Conservation (phyloP, 441 rosid species). For the Aquilaria agallochum region DNA sequence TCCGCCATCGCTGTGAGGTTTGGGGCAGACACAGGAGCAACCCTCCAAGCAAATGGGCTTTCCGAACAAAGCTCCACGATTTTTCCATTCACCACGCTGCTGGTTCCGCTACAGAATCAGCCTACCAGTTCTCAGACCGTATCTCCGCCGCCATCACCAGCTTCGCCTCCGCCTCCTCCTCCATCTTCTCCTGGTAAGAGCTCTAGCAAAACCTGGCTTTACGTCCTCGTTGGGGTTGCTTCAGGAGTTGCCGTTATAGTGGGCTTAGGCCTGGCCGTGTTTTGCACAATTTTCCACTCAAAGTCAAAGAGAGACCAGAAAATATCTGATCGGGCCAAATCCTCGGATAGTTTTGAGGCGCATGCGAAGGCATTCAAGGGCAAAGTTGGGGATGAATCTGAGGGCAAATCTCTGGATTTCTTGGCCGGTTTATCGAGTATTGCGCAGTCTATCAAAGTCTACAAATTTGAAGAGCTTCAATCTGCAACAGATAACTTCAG, state of each 20-base stretch:
- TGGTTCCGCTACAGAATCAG: conserved; percentile 51
- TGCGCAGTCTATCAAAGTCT: conserved; percentile 51
- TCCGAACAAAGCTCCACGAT: conserved; percentile 15
- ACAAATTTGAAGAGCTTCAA: conserved; percentile 52
- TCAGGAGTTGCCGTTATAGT: conserved; percentile 44
- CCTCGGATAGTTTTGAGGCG: conserved; percentile 29
- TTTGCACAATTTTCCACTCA: conserved; percentile 11
- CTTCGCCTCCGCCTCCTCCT: conserved; percentile 23
- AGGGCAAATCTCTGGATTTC: conserved; percentile 14
- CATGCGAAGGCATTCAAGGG: conserved; percentile 26
- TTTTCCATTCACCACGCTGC: conserved; percentile 56
- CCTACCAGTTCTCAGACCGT: conserved; percentile 28
- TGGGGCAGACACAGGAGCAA: conserved; percentile 30
- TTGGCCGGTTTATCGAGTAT: conserved; percentile 38
- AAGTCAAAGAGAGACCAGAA: conserved; percentile 9
- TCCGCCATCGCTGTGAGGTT: conserved; percentile 29
- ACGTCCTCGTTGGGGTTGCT: conserved; percentile 37
- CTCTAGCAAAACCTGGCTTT: conserved; percentile 49
- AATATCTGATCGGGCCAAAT: conserved; percentile 12
- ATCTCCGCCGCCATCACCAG: conserved; percentile 27
- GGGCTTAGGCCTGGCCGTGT: conserved; percentile 24
- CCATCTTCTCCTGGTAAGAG: conserved; percentile 21
- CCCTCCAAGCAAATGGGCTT: conserved; percentile 52
- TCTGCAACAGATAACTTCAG: conserved; percentile 65
- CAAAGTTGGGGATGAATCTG: conserved; percentile 36